Evolutionary conservation across 176 grass and related monocot genomes (phyloP).

Genomic region (Pharus latifolius): DNA sequence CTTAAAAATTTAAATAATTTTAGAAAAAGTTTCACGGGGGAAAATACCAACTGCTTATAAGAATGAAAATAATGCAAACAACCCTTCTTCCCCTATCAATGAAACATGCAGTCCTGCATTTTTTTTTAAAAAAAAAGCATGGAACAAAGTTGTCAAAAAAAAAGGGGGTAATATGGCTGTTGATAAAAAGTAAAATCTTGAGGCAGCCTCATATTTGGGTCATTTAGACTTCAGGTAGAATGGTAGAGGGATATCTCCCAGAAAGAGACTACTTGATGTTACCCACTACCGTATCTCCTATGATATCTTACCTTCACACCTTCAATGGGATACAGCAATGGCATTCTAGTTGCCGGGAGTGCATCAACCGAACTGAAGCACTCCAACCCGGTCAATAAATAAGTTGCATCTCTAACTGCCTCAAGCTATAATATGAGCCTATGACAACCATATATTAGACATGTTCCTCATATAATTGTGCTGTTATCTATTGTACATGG

Average conservation of each 20-base stretch:
- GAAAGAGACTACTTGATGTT: background rate
- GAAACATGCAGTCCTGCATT: no score
- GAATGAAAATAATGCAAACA: no score
- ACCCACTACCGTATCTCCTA: slow-evolving; percentile 6
- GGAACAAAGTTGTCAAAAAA: background rate
- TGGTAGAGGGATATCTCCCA: background rate
- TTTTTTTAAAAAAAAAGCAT: no score
- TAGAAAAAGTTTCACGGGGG: no score
- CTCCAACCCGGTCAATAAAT: background rate
- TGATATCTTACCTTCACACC: slow-evolving; percentile 18
- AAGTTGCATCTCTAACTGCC: background rate
- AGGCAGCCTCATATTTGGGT: background rate
- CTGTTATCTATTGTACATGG: no score
- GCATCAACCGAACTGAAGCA: background rate
- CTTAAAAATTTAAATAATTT: no score
- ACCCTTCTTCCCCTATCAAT: no score
- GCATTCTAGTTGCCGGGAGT: background rate
- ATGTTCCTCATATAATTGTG: background rate
- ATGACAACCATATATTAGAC: background rate
- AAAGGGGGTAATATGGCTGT: background rate
- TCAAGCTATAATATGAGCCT: background rate
- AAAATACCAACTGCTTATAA: no score
- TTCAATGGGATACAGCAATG: background rate
- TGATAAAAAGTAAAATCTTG: no score
- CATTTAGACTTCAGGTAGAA: background rate